These are phyloP conservation scores for Mytilinidion resinicola DNA, from an alignment of 495 filamentous ascomycete species.

Conservation along the genomic window DNA sequence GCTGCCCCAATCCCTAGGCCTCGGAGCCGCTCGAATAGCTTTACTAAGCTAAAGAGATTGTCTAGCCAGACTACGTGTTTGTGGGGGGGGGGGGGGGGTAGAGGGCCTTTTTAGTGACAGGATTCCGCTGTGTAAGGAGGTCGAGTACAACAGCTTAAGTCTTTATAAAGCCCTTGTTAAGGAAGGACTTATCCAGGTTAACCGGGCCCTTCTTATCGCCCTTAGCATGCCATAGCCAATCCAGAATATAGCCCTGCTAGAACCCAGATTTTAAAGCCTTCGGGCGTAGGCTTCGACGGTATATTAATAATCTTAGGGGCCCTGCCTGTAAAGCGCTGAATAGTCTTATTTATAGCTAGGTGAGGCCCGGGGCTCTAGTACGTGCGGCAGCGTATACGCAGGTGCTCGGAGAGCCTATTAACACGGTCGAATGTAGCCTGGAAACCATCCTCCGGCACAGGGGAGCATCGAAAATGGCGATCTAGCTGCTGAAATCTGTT, in stretches of 20 bases:
- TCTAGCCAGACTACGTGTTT: neutral
- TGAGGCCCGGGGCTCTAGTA: neutral
- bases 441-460: neutral
- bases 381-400: neutral
- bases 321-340: neutral
- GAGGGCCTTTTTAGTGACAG: neutral
- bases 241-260: neutral
- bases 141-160: neutral
- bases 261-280: neutral
- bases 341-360: too few relatives aligned
- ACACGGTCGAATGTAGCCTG: neutral
- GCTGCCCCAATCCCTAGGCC: neutral
- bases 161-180: neutral
- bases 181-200: neutral
- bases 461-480: neutral
- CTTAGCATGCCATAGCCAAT: conserved; percentile 1
- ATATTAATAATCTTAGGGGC: neutral
- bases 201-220: neutral
- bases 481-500: neutral
- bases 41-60: neutral
- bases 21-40: neutral
- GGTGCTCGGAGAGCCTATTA: neutral
- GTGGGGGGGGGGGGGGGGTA: neutral
- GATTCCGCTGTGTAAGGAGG: neutral
- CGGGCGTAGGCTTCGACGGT: neutral